Conservation (phyloP, 2,329 filamentous ascomycete genomes). For the Colletotrichum musicola region DNA sequence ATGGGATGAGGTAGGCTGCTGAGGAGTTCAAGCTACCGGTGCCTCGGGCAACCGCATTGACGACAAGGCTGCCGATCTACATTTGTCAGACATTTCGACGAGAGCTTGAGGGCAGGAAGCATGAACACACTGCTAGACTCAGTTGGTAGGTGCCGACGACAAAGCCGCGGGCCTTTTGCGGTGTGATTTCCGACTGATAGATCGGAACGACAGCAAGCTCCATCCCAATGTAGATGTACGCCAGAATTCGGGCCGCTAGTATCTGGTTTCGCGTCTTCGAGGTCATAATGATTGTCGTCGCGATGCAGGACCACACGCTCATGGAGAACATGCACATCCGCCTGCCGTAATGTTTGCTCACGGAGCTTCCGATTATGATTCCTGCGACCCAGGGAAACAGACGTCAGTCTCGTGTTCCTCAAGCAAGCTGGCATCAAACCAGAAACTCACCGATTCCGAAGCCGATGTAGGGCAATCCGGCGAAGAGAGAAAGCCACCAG, state of each 20-base stretch:
- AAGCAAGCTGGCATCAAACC: too few species aligned
- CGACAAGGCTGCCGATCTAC: slow-evolving; percentile 39
- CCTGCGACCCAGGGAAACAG: slow-evolving; percentile 24
- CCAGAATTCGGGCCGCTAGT: slow-evolving; percentile 50
- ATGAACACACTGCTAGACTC: slow-evolving; percentile 43
- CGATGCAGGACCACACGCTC: slow-evolving; percentile 50
- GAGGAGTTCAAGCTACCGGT: slow-evolving; percentile 46
- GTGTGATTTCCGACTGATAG: slow-evolving; percentile 51
- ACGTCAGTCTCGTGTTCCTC: not conserved
- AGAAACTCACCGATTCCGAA: slow-evolving; percentile 47
- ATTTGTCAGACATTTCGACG: not conserved
- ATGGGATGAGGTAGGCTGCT: slow-evolving; percentile 50
- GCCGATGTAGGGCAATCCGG: slow-evolving; percentile 51
- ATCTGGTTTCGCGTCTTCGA: slow-evolving; percentile 47
- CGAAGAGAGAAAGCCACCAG: slow-evolving; percentile 51
- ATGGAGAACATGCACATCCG: slow-evolving; percentile 48
- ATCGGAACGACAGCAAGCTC: slow-evolving; percentile 53
- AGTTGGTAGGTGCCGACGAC: slow-evolving; percentile 52
- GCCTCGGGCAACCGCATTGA: slow-evolving; percentile 45
- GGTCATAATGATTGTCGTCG: slow-evolving; percentile 49
- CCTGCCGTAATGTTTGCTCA: slow-evolving; percentile 44
- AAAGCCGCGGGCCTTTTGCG: slow-evolving; percentile 47
- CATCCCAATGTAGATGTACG: slow-evolving; percentile 55
- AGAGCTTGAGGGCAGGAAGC: not conserved
- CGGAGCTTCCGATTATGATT: slow-evolving; percentile 41